Conservation (phyloP, 768 basidiomycete genomes). For the Tylopilus intermedius region DNA sequence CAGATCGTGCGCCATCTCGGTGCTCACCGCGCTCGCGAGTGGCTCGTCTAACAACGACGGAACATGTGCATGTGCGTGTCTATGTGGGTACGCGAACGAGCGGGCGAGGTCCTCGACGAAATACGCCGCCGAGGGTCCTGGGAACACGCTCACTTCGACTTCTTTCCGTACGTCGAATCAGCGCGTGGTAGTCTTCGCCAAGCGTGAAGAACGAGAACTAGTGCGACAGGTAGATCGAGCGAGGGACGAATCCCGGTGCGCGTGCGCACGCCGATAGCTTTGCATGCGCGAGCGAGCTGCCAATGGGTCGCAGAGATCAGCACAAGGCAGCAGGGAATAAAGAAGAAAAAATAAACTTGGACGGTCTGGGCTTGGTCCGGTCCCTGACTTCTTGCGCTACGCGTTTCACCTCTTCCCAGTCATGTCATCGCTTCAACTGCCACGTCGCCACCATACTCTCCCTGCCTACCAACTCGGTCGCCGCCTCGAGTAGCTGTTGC, state of each 20-base stretch:
- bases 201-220: conserved; percentile 80
- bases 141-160: conserved; percentile 59
- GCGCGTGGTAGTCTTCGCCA: conserved; percentile 76
- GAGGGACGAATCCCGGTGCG: conserved; percentile 57
- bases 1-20: conserved; percentile 49
- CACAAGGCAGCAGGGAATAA: no score
- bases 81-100: neutral
- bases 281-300: conserved; percentile 61
- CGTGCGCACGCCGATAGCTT: conserved; percentile 74
- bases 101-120: conserved; percentile 21
- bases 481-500: conserved; percentile 32
- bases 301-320: neutral
- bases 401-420: conserved; percentile 51
- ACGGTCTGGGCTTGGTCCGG: conserved; percentile 1
- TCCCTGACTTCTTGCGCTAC: conserved; percentile 7
- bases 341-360: conserved; percentile 12
- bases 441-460: conserved; percentile 57
- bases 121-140: conserved; percentile 22
- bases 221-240: conserved; percentile 76
- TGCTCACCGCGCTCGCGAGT: conserved; percentile 65
- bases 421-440: conserved; percentile 48
- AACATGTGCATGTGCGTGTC: conserved; percentile 32
- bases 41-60: conserved; percentile 66
- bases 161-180: conserved; percentile 67
- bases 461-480: conserved; percentile 33